Conservation (phyloP, 2,329 filamentous ascomycete species). For the Raffaelea deltoideospora region DNA sequence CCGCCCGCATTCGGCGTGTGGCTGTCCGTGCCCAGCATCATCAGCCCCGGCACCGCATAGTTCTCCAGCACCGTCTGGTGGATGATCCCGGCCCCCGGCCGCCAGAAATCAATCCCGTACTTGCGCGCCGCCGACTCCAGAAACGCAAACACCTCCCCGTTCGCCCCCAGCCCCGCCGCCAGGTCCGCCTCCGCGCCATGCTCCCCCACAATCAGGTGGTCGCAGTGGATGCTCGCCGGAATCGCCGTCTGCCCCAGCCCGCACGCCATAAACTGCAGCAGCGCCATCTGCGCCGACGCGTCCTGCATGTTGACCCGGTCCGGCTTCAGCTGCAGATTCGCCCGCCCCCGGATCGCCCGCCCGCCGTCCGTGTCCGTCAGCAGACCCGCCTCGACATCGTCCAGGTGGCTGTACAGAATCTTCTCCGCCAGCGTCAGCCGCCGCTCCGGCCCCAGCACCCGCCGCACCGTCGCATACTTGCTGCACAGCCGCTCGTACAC, state of each 20-base stretch:
- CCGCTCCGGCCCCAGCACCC: conserved; percentile 46
- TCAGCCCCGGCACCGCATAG: conserved; percentile 88
- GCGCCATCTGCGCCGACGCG: conserved; percentile 94
- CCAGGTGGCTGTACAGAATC: conserved; percentile 92
- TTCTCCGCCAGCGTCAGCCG: conserved; percentile 87
- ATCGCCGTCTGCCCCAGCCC: conserved; percentile 79
- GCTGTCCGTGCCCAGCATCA: conserved; percentile 98
- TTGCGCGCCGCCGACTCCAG: conserved; percentile 81
- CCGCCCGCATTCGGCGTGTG: conserved; percentile 97
- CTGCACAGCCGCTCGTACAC: conserved; percentile 71
- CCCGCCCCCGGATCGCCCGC: conserved; percentile 65
- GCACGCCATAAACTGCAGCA: conserved; percentile 98
- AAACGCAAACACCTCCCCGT: conserved; percentile 97
- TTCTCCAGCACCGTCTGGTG: conserved; percentile 98
- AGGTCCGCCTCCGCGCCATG: conserved; percentile 79
- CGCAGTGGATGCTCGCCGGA: conserved; percentile 94
- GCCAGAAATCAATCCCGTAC: conserved; percentile 94
- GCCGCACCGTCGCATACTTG: conserved; percentile 60
- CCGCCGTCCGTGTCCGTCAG: conserved; percentile 73
- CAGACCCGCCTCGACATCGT: conserved; percentile 78
- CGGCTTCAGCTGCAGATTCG: conserved; percentile 92
- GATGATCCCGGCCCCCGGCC: conserved; percentile 84
- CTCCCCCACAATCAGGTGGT: conserved; percentile 96
- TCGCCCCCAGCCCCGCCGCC: conserved; percentile 69
- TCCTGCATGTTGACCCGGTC: conserved; percentile 99